phyloP scores from a whole-genome alignment of 805 yeast genomes.

The Hagleromyces aurorensis region DNA sequence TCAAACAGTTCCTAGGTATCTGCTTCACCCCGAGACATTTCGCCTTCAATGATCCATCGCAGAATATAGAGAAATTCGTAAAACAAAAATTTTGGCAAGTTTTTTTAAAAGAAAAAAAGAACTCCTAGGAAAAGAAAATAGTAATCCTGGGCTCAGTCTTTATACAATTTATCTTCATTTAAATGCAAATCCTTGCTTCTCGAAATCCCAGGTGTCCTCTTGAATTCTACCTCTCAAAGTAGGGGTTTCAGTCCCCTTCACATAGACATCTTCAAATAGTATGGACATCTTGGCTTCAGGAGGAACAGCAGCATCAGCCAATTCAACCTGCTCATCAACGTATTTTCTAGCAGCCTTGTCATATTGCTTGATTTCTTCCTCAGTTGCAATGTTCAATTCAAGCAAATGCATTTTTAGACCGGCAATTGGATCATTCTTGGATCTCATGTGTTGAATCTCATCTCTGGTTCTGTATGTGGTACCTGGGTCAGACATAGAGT shows the following conservation, averaged over 20 bases:
- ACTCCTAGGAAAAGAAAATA: no score
- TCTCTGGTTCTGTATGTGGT: constrained; percentile 99
- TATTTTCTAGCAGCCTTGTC: constrained; percentile 95
- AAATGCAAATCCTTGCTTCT: constrained; percentile 40
- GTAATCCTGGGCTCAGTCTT: no score
- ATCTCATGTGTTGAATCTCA: constrained; percentile 98
- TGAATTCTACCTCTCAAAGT: constrained; percentile 94
- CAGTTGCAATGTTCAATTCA: constrained; percentile 80
- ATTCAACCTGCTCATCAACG: constrained; percentile 90
- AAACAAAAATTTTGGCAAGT: no score
- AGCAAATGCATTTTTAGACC: constrained; percentile 84
- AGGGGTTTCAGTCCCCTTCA: constrained; percentile 87
- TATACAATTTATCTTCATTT: no score
- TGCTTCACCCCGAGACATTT: no score
- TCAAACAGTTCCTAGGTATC: no score
- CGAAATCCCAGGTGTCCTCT: constrained; percentile 87
- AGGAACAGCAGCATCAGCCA: constrained; percentile 88
- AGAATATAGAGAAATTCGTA: no score
- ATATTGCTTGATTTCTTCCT: constrained; percentile 87
- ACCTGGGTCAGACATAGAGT: constrained; percentile 99
- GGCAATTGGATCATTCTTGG: constrained; percentile 95
- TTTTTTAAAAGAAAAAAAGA: no score
- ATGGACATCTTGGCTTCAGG: constrained; percentile 95
- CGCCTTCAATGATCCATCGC: no score
- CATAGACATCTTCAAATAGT: constrained; percentile 93